phyloP scores from a whole-genome alignment of 2,329 filamentous ascomycete genomes.

The Trichoderma sp. region DNA sequence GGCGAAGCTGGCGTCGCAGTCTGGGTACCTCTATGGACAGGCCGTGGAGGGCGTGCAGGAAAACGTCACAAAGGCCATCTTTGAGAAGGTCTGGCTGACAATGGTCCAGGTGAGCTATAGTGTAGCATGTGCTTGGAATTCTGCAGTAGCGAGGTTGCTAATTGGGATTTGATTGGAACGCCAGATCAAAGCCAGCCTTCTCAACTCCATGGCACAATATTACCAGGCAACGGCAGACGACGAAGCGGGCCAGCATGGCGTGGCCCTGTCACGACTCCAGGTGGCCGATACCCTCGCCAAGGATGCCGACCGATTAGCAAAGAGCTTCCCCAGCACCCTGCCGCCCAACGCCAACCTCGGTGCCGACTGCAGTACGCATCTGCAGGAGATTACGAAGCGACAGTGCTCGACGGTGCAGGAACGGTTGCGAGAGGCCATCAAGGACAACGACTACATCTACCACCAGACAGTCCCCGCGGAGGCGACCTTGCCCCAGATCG shows the following conservation, averaged over 20 bases:
- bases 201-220: constrained; percentile 86
- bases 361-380: constrained; percentile 71
- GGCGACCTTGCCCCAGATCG: constrained; percentile 75
- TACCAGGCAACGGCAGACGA: constrained; percentile 91
- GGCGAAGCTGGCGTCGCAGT: constrained; percentile 90
- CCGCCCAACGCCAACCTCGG: constrained; percentile 81
- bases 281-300: constrained; percentile 76
- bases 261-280: constrained; percentile 80
- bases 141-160: neutral
- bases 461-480: constrained; percentile 89
- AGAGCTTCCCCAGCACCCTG: constrained; percentile 76
- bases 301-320: constrained; percentile 75
- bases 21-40: constrained; percentile 83
- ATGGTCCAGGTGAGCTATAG: constrained; percentile 68
- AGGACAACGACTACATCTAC: constrained; percentile 98
- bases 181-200: constrained; percentile 75
- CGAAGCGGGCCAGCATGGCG: constrained; percentile 83
- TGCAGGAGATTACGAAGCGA: constrained; percentile 82
- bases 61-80: constrained; percentile 85
- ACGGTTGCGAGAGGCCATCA: constrained; percentile 72
- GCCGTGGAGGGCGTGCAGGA: constrained; percentile 89
- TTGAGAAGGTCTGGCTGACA: constrained; percentile 90
- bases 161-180: neutral
- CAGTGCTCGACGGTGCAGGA: constrained; percentile 81
- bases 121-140: neutral